Evolutionary conservation across 2,329 filamentous ascomycete species (phyloP).

Genomic region (Tolypocladium ophioglossoides): DNA sequence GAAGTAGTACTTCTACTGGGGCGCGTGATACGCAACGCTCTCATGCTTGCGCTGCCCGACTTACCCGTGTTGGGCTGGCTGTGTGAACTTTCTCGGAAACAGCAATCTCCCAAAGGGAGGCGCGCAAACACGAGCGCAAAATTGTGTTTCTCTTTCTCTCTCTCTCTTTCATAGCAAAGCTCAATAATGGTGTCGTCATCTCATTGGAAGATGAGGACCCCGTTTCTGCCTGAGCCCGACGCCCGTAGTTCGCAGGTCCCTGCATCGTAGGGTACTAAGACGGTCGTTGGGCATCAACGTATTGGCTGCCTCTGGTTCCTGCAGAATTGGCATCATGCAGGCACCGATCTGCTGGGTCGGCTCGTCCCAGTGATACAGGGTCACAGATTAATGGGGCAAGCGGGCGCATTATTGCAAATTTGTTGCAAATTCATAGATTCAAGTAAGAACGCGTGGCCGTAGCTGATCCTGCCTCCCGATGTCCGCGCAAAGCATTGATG

Average conservation of each 20-base stretch:
- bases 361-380: not conserved
- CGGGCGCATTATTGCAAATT: not conserved
- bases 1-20: not conserved
- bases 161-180: not conserved
- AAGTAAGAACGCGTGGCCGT: not conserved
- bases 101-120: not conserved
- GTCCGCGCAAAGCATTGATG: not conserved
- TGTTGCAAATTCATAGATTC: not conserved
- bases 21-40: not conserved
- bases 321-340: not conserved
- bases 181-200: not conserved
- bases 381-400: not conserved
- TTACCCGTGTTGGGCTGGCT: not conserved
- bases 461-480: not conserved
- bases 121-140: not conserved
- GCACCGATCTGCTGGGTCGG: not conserved
- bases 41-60: not conserved
- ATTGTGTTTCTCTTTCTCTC: not conserved
- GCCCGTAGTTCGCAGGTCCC: not conserved
- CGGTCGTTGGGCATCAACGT: not conserved
- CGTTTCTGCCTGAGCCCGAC: not conserved
- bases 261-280: not conserved
- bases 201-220: not conserved
- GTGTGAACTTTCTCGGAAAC: not conserved
- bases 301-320: conserved; percentile 1